phyloP scores from a whole-genome alignment of 2,329 filamentous ascomycete species.

The Rhynchosporium agropyri region DNA sequence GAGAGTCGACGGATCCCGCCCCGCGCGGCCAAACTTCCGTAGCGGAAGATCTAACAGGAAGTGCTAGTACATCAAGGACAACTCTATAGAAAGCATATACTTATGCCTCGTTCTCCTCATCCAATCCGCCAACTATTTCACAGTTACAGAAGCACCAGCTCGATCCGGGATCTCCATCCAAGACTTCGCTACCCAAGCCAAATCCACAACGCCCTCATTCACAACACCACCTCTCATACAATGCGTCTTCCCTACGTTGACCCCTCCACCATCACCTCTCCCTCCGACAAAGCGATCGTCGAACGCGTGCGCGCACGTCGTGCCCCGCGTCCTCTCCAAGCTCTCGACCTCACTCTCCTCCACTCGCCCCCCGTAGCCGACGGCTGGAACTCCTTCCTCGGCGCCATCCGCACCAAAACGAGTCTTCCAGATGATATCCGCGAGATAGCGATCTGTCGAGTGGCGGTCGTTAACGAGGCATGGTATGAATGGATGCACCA shows the following conservation, averaged over 20 bases:
- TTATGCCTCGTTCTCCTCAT: no score
- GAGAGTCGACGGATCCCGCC: no score
- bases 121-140: no score
- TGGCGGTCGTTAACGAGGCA: slow-evolving; percentile 77
- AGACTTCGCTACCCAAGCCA: no score
- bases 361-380: slow-evolving; percentile 75
- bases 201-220: neutral
- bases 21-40: no score
- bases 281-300: slow-evolving; percentile 60
- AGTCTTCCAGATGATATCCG: slow-evolving; percentile 58
- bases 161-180: no score
- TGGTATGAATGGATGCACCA: slow-evolving; percentile 88
- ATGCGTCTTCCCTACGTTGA: slow-evolving; percentile 71
- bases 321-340: slow-evolving; percentile 68
- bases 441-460: slow-evolving; percentile 79
- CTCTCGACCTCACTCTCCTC: slow-evolving; percentile 75
- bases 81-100: no score
- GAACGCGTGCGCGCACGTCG: slow-evolving; percentile 66
- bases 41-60: no score
- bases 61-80: no score
- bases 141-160: no score
- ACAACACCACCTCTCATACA: slow-evolving; percentile 13
- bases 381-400: slow-evolving; percentile 73
- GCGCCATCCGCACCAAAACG: slow-evolving; percentile 60
- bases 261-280: slow-evolving; percentile 51